A percentile compares a stretch with the other conserved stretches of the same genome.
phyloP scores from a whole-genome alignment of 2,329 filamentous ascomycete species.

The Rachicladosporium sp. region DNA sequence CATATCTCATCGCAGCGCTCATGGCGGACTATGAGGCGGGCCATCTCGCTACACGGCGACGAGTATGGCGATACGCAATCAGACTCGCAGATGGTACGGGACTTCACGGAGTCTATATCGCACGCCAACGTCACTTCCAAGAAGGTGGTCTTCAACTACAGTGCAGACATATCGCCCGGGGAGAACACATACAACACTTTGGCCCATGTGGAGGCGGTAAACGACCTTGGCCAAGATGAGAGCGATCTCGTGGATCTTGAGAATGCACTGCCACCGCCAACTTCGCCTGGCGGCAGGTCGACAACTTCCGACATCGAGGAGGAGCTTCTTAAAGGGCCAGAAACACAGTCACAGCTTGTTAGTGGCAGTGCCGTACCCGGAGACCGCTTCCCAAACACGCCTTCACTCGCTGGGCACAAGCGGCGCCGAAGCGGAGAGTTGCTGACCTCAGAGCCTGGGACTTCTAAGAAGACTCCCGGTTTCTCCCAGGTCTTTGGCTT shows the following conservation, averaged over 20 bases:
- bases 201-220: background rate
- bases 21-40: slow-evolving; percentile 5
- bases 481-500: slow-evolving; percentile 28
- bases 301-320: slow-evolving; percentile 12
- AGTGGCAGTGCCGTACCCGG: background rate
- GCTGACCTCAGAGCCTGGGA: slow-evolving; percentile 30
- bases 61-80: slow-evolving; percentile 35
- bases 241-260: slow-evolving; percentile 22
- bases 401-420: slow-evolving; percentile 28
- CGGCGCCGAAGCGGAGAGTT: slow-evolving; percentile 27
- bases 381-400: slow-evolving; percentile 26
- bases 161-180: slow-evolving; percentile 6
- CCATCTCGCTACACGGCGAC: slow-evolving; percentile 26
- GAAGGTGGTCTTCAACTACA: slow-evolving; percentile 7
- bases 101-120: slow-evolving; percentile 26
- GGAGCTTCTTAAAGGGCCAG: slow-evolving; percentile 14
- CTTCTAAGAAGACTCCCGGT: slow-evolving; percentile 27
- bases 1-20: slow-evolving; percentile 9
- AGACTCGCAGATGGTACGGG: slow-evolving; percentile 34
- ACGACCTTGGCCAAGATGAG: slow-evolving; percentile 14
- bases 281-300: slow-evolving; percentile 8
- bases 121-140: slow-evolving; percentile 7
- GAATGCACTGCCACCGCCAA: slow-evolving; percentile 10
- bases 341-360: slow-evolving; percentile 13
- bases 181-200: slow-evolving; percentile 5